These are phyloP conservation scores for Davidsoniella neocaledoniae DNA, from an alignment of 2,329 filamentous ascomycete genomes.

Conservation along the genomic window DNA sequence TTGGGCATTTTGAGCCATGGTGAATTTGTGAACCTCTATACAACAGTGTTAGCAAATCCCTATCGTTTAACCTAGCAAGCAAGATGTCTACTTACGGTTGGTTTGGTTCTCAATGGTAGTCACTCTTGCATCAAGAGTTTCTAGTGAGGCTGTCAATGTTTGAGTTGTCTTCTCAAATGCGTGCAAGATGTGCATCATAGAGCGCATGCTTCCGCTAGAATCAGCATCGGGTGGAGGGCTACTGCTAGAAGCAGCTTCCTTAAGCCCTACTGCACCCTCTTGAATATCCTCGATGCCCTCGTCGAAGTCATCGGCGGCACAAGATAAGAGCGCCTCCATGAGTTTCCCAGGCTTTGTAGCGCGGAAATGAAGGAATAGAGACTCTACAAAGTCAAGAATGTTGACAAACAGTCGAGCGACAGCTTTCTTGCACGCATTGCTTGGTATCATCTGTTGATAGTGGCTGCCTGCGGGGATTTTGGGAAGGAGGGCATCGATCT, in stretches of 20 bases:
- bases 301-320: conserved; percentile 1
- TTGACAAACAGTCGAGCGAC: conserved; percentile 2
- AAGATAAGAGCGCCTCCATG: conserved; percentile 2
- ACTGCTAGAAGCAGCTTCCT: not conserved
- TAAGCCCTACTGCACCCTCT: not conserved
- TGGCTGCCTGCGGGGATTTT: not conserved
- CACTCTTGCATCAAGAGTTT: conserved; percentile 8
- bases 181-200: conserved; percentile 26
- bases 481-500: conserved; percentile 1
- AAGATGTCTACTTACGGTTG: not conserved
- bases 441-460: conserved; percentile 3
- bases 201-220: not conserved
- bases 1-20: conserved; percentile 5
- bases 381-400: conserved; percentile 6
- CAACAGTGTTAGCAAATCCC: not conserved
- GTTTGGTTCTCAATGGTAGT: conserved; percentile 3
- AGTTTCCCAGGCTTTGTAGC: conserved; percentile 8
- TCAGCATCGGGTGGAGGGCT: not conserved
- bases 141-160: conserved; percentile 5
- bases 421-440: conserved; percentile 8
- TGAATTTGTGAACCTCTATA: conserved; percentile 11
- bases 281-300: conserved; percentile 5
- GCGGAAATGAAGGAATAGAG: conserved; percentile 7
- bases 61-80: not conserved
- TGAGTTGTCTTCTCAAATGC: conserved; percentile 30